Evolutionary conservation across 2,329 filamentous ascomycete species (phyloP).

Genomic region (Fusarium siculi): DNA sequence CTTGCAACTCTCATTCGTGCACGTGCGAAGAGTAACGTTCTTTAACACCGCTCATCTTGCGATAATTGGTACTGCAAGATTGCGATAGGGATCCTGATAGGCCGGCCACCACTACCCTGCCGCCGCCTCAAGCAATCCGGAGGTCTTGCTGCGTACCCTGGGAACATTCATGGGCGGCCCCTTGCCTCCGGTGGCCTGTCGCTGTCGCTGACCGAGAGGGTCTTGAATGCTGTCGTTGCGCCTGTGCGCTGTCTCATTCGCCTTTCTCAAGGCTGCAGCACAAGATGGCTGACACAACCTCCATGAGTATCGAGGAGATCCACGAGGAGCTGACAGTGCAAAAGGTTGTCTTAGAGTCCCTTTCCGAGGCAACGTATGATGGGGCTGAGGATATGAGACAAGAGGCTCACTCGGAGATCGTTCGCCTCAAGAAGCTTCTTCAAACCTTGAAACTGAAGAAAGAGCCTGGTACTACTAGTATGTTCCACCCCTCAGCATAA

Average conservation of each 20-base stretch:
- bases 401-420: conserved; percentile 44
- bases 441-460: conserved; percentile 20
- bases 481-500: neutral
- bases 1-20: neutral
- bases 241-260: conserved; percentile 29
- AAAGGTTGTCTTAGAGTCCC: conserved; percentile 55
- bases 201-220: conserved; percentile 23
- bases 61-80: neutral
- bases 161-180: conserved; percentile 19
- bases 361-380: conserved; percentile 44
- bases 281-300: conserved; percentile 30
- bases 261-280: conserved; percentile 12
- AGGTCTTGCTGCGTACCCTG: conserved; percentile 7
- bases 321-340: conserved; percentile 56
- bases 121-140: conserved; percentile 1
- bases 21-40: neutral
- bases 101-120: neutral
- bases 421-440: conserved; percentile 48
- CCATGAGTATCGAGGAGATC: conserved; percentile 44
- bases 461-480: conserved; percentile 3
- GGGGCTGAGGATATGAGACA: conserved; percentile 47
- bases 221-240: conserved; percentile 27
- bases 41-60: neutral
- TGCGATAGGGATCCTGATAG: neutral
- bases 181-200: conserved; percentile 19